phyloP scores from a whole-genome alignment of 2,329 filamentous ascomycete genomes.

The Didymella arachidicola region DNA sequence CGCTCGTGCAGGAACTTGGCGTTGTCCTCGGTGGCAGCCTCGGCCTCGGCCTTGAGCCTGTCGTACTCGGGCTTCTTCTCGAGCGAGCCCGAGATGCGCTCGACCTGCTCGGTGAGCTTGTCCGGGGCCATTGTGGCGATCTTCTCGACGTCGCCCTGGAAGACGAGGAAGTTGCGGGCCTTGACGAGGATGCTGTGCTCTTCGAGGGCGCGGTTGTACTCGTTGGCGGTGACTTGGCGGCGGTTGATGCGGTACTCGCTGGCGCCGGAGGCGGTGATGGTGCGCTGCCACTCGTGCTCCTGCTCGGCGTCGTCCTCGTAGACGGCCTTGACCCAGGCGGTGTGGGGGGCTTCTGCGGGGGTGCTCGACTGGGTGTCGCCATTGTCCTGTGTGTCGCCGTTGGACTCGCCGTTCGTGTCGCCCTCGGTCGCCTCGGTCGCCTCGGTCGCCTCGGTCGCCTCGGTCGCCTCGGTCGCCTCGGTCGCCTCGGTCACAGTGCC shows the following conservation, averaged over 20 bases:
- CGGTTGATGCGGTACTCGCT: conserved; percentile 99
- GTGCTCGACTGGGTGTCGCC: conserved; percentile 66
- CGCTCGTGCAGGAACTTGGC: conserved; percentile 87
- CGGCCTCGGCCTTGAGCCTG: conserved; percentile 81
- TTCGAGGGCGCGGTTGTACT: conserved; percentile 93
- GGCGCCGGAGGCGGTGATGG: conserved; percentile 84
- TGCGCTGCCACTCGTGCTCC: conserved; percentile 94
- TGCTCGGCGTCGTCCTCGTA: conserved; percentile 97
- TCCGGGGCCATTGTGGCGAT: conserved; percentile 95
- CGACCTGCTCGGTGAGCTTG: conserved; percentile 90
- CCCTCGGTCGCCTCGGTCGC: conserved; percentile 42
- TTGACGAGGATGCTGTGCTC: conserved; percentile 97
- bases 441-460: conserved; percentile 51
- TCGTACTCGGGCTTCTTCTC: conserved; percentile 97
- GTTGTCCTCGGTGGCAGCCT: conserved; percentile 87
- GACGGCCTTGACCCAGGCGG: conserved; percentile 98
- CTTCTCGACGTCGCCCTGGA: conserved; percentile 96
- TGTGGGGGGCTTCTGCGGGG: conserved; percentile 81
- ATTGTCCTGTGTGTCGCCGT: conserved; percentile 57
- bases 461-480: conserved; percentile 31
- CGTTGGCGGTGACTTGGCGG: conserved; percentile 81
- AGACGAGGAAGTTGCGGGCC: conserved; percentile 96
- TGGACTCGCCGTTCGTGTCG: conserved; percentile 51
- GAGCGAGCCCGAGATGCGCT: conserved; percentile 95
- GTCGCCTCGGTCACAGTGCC: conserved; percentile 69